These are phyloP conservation scores for Dryadomyces quercus-mongolicae DNA, from an alignment of 2,329 filamentous ascomycete species.

Conservation along the genomic window DNA sequence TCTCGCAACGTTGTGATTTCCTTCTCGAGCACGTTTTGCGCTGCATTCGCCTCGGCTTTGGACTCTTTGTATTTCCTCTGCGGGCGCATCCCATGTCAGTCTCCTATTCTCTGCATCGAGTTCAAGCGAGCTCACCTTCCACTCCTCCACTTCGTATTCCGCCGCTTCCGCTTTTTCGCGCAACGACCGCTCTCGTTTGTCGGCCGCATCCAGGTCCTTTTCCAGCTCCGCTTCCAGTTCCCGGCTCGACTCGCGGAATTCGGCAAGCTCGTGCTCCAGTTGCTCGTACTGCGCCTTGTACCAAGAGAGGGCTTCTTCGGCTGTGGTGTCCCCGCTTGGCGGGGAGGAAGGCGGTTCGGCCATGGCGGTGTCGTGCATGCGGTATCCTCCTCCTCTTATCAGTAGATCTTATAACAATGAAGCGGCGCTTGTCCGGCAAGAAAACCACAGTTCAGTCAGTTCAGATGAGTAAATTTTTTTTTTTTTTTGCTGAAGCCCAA, in stretches of 20 bases:
- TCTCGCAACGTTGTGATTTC: slow-evolving; percentile 90
- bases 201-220: slow-evolving; percentile 88
- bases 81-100: slow-evolving; percentile 2
- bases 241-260: slow-evolving; percentile 88
- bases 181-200: slow-evolving; percentile 78
- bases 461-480: not conserved
- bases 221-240: slow-evolving; percentile 91
- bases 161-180: slow-evolving; percentile 79
- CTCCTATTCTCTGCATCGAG: not conserved
- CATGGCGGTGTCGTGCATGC: slow-evolving; percentile 24
- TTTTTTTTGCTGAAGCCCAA: not conserved
- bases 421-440: not conserved
- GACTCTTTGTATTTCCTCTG: slow-evolving; percentile 94
- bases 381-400: not conserved
- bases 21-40: slow-evolving; percentile 81
- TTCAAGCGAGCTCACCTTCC: slow-evolving; percentile 80
- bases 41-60: slow-evolving; percentile 73
- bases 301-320: slow-evolving; percentile 73
- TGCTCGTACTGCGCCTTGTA: slow-evolving; percentile 96
- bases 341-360: slow-evolving; percentile 52
- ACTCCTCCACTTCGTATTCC: slow-evolving; percentile 88
- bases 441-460: not conserved
- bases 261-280: slow-evolving; percentile 78
- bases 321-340: slow-evolving; percentile 37
- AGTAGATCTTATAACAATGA: not conserved